Conservation (phyloP, 139 green algal genomes). For the Chlorella sp. region DNA sequence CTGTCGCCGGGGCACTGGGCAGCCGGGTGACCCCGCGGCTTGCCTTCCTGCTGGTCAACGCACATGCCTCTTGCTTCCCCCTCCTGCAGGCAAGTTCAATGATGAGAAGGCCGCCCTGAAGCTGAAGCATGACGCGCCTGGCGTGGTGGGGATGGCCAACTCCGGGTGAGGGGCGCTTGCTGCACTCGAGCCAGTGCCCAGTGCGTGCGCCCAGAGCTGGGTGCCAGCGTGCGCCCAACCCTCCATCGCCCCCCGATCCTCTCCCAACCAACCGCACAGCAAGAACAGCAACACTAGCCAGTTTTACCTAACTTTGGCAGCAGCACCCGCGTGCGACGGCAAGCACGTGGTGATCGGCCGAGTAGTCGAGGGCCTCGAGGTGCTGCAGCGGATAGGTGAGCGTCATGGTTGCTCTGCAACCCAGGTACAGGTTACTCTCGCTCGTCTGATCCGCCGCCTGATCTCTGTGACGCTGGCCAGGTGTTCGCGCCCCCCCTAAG, state of each 20-base stretch:
- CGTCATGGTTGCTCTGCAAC: neutral
- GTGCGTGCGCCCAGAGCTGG: too few species aligned
- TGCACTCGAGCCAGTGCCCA: too few species aligned
- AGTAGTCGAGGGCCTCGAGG: constrained; percentile 76
- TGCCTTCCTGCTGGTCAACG: neutral
- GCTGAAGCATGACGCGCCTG: constrained; percentile 69
- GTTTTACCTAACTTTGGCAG: constrained; percentile 86
- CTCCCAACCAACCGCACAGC: too few species aligned
- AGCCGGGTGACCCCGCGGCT: too few species aligned
- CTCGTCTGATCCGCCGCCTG: too few species aligned
- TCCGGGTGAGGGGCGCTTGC: neutral
- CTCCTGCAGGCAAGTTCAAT: constrained; percentile 70
- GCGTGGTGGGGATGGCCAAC: constrained; percentile 85
- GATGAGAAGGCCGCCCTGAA: constrained; percentile 81
- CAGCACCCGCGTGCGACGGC: constrained; percentile 69
- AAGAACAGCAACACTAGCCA: constrained; percentile 88
- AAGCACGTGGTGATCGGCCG: constrained; percentile 89
- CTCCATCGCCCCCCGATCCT: too few species aligned
- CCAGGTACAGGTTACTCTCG: neutral
- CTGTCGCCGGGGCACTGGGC: too few species aligned
- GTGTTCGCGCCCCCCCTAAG: too few species aligned
- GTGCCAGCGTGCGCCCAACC: too few species aligned
- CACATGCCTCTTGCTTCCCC: neutral
- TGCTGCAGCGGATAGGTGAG: constrained; percentile 73
- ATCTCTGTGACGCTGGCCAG: too few species aligned